phyloP scores from a whole-genome alignment of 768 basidiomycete species.

The Kwoniella mangroviensis region DNA sequence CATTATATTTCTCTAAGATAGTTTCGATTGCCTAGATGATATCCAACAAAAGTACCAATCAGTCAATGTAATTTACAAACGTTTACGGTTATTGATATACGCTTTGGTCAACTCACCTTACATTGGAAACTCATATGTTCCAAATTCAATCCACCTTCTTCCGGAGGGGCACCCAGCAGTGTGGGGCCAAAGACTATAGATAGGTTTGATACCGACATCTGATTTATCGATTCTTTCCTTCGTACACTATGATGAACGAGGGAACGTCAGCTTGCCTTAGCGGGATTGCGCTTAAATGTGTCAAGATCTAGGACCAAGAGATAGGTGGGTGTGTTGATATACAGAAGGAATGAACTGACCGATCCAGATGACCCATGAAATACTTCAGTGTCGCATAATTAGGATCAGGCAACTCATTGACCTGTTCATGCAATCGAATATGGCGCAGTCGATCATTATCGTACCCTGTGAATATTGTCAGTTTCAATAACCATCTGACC shows the following conservation, averaged over 20 bases:
- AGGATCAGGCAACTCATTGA: conserved; percentile 97
- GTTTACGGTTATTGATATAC: too few species aligned
- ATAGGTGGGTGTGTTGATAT: background rate
- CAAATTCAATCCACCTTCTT: conserved; percentile 57
- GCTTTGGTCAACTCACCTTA: conserved; percentile 49
- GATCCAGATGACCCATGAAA: conserved; percentile 90
- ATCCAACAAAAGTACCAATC: too few species aligned
- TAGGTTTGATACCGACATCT: conserved; percentile 90
- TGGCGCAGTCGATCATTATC: conserved; percentile 95
- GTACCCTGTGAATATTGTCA: conserved; percentile 60
- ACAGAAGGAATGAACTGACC: conserved; percentile 62
- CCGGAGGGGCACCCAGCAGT: conserved; percentile 73
- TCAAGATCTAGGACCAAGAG: too few species aligned
- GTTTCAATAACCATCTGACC: conserved; percentile 60
- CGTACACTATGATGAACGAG: conserved; percentile 65
- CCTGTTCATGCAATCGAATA: conserved; percentile 92
- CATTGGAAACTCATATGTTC: conserved; percentile 62
- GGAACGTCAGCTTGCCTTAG: too few species aligned
- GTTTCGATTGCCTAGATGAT: conserved; percentile 82
- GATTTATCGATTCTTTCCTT: conserved; percentile 75
- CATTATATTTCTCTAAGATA: conserved; percentile 88
- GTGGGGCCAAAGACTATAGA: conserved; percentile 99
- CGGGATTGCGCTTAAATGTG: too few species aligned
- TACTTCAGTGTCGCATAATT: conserved; percentile 97
- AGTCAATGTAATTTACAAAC: too few species aligned